A percentile compares a stretch with the other conserved stretches of the same genome.
Evolutionary conservation across 2,329 filamentous ascomycete species (phyloP).

Genomic region (Zasmidium angulare): DNA sequence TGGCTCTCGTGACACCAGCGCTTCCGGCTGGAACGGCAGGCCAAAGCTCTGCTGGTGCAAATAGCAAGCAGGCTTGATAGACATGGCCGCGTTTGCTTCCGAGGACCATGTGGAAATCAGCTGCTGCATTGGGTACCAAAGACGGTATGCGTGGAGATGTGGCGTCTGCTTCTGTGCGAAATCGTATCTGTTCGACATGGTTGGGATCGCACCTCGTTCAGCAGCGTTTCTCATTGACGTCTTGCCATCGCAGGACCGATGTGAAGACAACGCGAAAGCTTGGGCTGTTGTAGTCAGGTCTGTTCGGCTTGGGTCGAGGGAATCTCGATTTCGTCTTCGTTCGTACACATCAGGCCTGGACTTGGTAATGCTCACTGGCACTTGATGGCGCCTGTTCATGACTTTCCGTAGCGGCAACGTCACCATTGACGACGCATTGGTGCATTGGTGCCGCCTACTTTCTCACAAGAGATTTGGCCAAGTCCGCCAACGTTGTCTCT

Average conservation of each 20-base stretch:
- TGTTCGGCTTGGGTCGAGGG: too few species aligned
- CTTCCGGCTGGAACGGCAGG: conserved; percentile 19
- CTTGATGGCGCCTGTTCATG: too few species aligned
- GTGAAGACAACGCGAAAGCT: neutral
- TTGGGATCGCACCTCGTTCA: conserved; percentile 1
- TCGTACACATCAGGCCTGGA: too few species aligned
- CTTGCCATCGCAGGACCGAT: neutral
- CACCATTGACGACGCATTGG: too few species aligned
- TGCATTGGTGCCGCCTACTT: too few species aligned
- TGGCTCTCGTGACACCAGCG: conserved; percentile 16
- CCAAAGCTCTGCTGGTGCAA: neutral
- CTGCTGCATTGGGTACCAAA: conserved; percentile 6
- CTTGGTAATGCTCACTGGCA: too few species aligned
- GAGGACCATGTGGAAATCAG: neutral
- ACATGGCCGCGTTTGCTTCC: neutral
- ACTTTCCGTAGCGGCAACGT: too few species aligned
- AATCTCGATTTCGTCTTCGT: too few species aligned
- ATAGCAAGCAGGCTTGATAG: conserved; percentile 1
- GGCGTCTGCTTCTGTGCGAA: conserved; percentile 1
- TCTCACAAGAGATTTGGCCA: too few species aligned
- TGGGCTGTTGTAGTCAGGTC: too few species aligned
- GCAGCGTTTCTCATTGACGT: neutral
- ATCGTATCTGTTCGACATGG: neutral
- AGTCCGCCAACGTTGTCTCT: too few species aligned
- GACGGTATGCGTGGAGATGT: neutral